Base-by-base conservation (phyloP, 306 rosid genomes). In the Biancaea sappan region DNA sequence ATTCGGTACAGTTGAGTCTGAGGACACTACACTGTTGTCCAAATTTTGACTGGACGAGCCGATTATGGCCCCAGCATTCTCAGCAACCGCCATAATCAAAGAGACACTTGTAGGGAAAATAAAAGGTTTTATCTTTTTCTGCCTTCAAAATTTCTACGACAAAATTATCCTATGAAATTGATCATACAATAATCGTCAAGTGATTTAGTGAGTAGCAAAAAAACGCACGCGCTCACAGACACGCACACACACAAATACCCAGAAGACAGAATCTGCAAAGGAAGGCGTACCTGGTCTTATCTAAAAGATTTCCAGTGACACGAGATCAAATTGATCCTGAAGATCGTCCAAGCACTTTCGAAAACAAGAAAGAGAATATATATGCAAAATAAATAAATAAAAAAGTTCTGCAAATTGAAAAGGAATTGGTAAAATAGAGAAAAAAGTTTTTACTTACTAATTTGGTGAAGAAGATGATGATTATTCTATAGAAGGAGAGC, bases 11-110 rank as follows among this genome's bases (percentile, higher is more conserved):
- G 82, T 75, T 0, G 92, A 53, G 59, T 82, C 88, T 40, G 90
- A 79, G 26, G 91, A 83, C n/a, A 82, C 83, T 59, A 76, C 88
- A 62, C 79, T 76, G 70, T 77, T 84, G 48, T 89, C 91, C 75
- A 91, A 77, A 83, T 80, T 87, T 47, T 89, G 90, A 80, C 67
- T 73, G 7, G 88, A 74, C 21, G 85, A 78, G 70, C 74, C 81
- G 79, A 78, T 78, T 81, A 77, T 78, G 54, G 77, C 61, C 28
- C 88, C 85, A 72, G 79, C 98, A 93, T 86, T 87, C 82, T 93
- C 97, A 80, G 92, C 94, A 54, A 93, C 98, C 60, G 92, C 98
- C 98, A 89, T 93, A 84, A 79, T 84, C 87, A 63, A 61, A 76
- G 50, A 66, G 37, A 72, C 63, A 60, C 67, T 74, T 26, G 10